Conservation (phyloP, 306 rosid species). For the Malus sieversii region DNA sequence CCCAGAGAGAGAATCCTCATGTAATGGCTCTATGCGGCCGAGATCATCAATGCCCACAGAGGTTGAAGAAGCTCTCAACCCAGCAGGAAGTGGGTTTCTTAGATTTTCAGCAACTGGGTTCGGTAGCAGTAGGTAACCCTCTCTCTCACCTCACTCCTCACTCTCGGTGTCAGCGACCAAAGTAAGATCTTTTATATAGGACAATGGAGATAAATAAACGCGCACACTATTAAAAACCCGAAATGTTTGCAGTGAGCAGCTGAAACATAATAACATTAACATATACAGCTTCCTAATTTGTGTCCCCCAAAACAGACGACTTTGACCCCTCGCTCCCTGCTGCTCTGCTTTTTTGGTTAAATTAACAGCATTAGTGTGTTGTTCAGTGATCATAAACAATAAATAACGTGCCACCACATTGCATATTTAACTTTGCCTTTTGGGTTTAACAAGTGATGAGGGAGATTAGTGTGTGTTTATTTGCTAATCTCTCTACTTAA, state of each 20-base stretch:
- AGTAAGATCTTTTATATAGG: conserved; percentile 3
- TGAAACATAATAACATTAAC: background rate
- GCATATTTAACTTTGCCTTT: background rate
- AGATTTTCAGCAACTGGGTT: conserved; percentile 14
- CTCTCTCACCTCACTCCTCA: background rate
- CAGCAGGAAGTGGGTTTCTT: conserved; percentile 13
- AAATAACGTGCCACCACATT: background rate
- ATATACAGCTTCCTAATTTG: background rate
- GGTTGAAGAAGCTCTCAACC: conserved; percentile 17
- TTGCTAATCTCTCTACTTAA: background rate
- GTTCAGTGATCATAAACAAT: background rate
- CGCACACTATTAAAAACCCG: background rate
- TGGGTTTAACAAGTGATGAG: background rate
- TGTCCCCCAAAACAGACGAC: background rate
- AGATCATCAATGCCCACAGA: conserved; percentile 37
- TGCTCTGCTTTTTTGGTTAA: background rate
- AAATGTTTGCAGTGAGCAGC: background rate
- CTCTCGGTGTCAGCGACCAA: background rate
- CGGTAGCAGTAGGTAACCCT: conserved; percentile 26
- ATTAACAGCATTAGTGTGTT: background rate
- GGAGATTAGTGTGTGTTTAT: background rate
- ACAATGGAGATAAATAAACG: background rate
- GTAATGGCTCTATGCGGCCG: conserved; percentile 35
- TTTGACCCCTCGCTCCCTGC: background rate
- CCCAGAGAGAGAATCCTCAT: conserved; percentile 61